These are phyloP conservation scores for Plantago lanceolata DNA, from an alignment of 305 asterid species.

Conservation along the genomic window DNA sequence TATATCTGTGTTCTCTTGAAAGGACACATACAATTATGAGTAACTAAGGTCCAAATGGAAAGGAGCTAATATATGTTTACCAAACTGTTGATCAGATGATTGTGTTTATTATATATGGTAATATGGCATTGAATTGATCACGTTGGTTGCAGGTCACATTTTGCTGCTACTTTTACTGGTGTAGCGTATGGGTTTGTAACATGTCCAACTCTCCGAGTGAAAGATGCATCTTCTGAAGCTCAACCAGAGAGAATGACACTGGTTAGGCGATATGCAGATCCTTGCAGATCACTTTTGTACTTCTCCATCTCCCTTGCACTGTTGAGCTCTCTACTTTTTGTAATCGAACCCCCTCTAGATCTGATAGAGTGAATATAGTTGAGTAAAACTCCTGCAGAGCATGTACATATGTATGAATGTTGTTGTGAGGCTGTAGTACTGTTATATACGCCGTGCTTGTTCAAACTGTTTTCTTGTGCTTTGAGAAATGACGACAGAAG, in stretches of 20 bases:
- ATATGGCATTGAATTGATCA: background rate
- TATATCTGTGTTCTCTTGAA: too few species aligned
- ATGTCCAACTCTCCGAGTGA: slow-evolving; percentile 49
- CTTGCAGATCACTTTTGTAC: slow-evolving; percentile 53
- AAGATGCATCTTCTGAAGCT: slow-evolving; percentile 46
- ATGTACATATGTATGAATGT: background rate
- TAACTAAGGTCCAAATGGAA: too few species aligned
- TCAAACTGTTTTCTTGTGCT: background rate
- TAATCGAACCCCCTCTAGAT: slow-evolving; percentile 51
- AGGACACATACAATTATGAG: too few species aligned
- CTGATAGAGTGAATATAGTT: slow-evolving; percentile 20
- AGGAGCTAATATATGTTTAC: background rate
- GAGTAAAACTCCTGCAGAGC: background rate
- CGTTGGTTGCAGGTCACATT: slow-evolving; percentile 56
- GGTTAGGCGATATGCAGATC: slow-evolving; percentile 43
- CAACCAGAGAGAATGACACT: slow-evolving; percentile 50
- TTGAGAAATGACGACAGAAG: background rate
- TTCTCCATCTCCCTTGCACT: slow-evolving; percentile 49
- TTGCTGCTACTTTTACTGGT: slow-evolving; percentile 61
- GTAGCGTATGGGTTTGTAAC: slow-evolving; percentile 56
- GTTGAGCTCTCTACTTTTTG: slow-evolving; percentile 39
- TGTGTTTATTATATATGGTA: background rate
- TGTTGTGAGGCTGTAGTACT: slow-evolving; percentile 7
- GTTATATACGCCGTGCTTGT: background rate
- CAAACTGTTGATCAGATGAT: too few species aligned